Base-by-base conservation (phyloP, 2,329 filamentous ascomycete species). In the Microascus cirrosus region DNA sequence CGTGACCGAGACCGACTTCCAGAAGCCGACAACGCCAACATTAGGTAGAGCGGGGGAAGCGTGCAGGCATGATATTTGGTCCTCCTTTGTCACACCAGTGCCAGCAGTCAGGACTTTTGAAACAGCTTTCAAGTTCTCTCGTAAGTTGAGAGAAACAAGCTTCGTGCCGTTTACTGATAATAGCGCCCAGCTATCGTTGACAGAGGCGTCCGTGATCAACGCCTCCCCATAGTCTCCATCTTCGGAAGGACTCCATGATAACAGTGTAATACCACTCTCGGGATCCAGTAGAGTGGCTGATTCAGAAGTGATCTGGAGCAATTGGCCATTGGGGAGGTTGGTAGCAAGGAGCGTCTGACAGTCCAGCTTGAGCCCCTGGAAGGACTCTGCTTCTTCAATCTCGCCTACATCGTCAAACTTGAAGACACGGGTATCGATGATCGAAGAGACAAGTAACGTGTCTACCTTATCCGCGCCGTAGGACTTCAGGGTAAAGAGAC, bases 11-110 rank as follows among this genome's bases (percentile, higher is more conserved):
- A 90, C 89, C n/a, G 86, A 85, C 61, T 88, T 84, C 84, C 93
- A 97, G 71, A 95, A 94, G 1, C 91, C 92, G 18, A 94, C 79
- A 32, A 96, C 85, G 58, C 88, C 93, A 35, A 90, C 74, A 54
- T 82, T 77, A 4, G 78, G 74, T 15, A 86, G 74, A 39, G 81
- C 76, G 3, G 81, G 75, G 0, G 91, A 84, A 1, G 94, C 79
- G 53, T 93, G 85, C 11, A 97, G 77, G 65, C 92, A 95, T 2
- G 94, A 89, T 36, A 97, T 82, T 68, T 97, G 90, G 62, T 90
- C 87, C 15, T 52, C 51, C 59, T 52, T 58, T 36, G 84, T 77
- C 18, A 79, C 73, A 1, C 78, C 77, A 55, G 90, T 81, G 5
- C 82, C 75, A 3, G 48, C 22, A 25, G 25, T 53, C 2, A 57